Base-by-base conservation (phyloP, 1,284 basidiomycete species). In the Hemileia vastatrix region DNA sequence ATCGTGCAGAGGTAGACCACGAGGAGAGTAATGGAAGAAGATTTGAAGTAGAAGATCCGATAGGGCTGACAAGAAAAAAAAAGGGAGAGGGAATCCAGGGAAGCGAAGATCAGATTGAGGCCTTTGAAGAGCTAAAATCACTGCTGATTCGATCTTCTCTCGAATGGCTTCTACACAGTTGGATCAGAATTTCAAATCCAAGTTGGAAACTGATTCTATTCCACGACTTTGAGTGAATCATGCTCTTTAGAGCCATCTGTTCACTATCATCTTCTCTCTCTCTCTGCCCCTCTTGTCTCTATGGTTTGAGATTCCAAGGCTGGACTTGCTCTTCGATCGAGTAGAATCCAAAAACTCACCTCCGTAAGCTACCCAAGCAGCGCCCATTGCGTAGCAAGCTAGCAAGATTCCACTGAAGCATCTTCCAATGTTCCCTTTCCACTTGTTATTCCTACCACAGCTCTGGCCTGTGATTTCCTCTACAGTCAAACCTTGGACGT, bases 281-380 rank as follows among this genome's bases (percentile, higher is more conserved):
- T 27, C 27, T 27, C 27, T 27, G 27, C 27, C 27, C 27, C 27
- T 27, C 27, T 27, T 27, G 27, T 27, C 27, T 27, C 27, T 27
- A 27, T 27, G 27, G 27, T 27, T 27, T 27, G 27, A 27, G 27
- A 27, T 27, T 27, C 27, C 27, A 27, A 27, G 27, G 27, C 27
- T 6, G 27, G 27, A 27, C 27, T 27, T 27, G 27, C 27, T 27
- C 27, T 27, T 27, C 27, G 27, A 27, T 27, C 27, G 2, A 27
- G 27, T 27, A 27, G 27, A 27, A 27, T 23, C 21, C 6, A 6
- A n/a, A 18, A 11, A 57, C 59, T n/a, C 21, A 63, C 64, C 67
- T 64, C 72, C 70, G 64, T 75, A 74, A 32, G 70, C 72, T 23
- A 75, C 67, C 52, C 72, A 66, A 19, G 73, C 73, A 19, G 68